These are phyloP conservation scores for Narthecium ossifragum DNA, from an alignment of 106 monocot genomes.

Conservation along the genomic window DNA sequence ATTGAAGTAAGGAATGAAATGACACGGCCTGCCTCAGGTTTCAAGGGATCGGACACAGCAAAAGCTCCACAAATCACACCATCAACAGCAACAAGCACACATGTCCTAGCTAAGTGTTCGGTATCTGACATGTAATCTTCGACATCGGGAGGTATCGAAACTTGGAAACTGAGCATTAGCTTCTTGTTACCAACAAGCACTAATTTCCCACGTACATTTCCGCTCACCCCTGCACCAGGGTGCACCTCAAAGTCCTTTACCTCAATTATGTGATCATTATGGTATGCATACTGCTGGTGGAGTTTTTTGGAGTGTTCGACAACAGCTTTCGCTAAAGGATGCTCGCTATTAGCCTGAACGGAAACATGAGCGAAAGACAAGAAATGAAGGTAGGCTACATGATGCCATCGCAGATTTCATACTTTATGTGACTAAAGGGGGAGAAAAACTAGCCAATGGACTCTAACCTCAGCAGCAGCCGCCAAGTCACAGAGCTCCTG, in stretches of 20 bases:
- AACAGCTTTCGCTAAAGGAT: slow-evolving; percentile 81
- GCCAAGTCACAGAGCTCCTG: slow-evolving; percentile 58
- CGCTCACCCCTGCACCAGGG: slow-evolving; percentile 61
- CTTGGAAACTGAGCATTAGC: slow-evolving; percentile 50
- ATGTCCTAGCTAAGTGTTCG: slow-evolving; percentile 62
- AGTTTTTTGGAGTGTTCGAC: slow-evolving; percentile 58
- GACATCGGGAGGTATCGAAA: slow-evolving; percentile 31
- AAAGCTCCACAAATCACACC: slow-evolving; percentile 57
- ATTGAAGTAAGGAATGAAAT: slow-evolving; percentile 58
- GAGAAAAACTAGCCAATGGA: too few species aligned
- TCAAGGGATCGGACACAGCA: slow-evolving; percentile 78
- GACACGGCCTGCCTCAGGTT: slow-evolving; percentile 65
- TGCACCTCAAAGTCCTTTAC: slow-evolving; percentile 68
- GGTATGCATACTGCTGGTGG: slow-evolving; percentile 37
- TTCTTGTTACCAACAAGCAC: slow-evolving; percentile 74
- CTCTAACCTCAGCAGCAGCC: slow-evolving; percentile 88
- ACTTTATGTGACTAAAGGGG: too few species aligned
- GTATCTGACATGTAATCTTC: slow-evolving; percentile 46
- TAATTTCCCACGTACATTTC: slow-evolving; percentile 24
- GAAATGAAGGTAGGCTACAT: too few species aligned
- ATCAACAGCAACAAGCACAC: slow-evolving; percentile 68
- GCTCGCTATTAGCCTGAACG: slow-evolving; percentile 85
- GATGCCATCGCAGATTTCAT: too few species aligned
- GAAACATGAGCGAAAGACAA: too few species aligned
- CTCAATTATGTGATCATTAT: slow-evolving; percentile 21